These are phyloP conservation scores for Jamesozyma piceae DNA, from an alignment of 805 yeast species.

Conservation along the genomic window DNA sequence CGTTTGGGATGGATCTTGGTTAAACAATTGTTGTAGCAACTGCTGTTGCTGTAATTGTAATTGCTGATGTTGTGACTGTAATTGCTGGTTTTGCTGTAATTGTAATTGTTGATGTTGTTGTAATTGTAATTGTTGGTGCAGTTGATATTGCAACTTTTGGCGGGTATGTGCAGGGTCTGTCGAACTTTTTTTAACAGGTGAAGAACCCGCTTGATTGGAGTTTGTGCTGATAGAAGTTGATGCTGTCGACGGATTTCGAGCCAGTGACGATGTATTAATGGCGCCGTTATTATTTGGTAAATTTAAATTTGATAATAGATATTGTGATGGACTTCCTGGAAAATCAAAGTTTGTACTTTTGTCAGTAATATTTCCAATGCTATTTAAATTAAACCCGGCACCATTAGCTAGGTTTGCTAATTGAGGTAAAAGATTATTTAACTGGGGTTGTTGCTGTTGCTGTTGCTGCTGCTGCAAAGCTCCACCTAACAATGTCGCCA, in stretches of 20 bases:
- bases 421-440: conserved; percentile 2
- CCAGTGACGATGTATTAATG: not conserved
- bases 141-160: conserved; percentile 13
- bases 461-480: not conserved
- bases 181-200: not conserved
- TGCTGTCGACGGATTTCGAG: not conserved
- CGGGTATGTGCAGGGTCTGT: conserved; percentile 8
- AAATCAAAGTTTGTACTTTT: not conserved
- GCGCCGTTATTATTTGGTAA: conserved; percentile 1
- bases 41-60: conserved; percentile 20
- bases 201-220: not conserved
- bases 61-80: conserved; percentile 18
- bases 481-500: not conserved
- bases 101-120: conserved; percentile 15
- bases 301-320: not conserved
- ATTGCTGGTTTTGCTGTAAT: conserved; percentile 20
- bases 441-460: not conserved
- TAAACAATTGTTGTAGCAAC: conserved; percentile 9
- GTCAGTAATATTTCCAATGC: not conserved
- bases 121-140: conserved; percentile 15
- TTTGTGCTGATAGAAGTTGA: not conserved
- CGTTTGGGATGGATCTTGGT: conserved; percentile 6
- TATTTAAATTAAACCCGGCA: not conserved
- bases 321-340: not conserved
- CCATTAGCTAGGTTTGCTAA: not conserved